Evolutionary conservation across 345 rosid species (phyloP).

Genomic region (Theobroma cacao): DNA sequence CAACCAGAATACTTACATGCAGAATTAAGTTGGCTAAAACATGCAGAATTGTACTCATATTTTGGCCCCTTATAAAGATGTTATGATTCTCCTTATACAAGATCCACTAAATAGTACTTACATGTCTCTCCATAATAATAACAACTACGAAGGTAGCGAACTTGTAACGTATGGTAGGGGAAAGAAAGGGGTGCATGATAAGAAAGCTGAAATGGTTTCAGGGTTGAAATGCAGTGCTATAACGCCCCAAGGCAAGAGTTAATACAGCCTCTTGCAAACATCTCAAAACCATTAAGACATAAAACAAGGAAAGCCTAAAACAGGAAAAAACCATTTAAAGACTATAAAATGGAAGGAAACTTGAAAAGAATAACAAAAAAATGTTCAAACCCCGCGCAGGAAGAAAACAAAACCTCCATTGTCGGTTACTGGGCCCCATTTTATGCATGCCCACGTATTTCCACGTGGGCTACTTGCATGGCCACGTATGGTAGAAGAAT

Average conservation of each 20-base stretch:
- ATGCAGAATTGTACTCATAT: neutral
- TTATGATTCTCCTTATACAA: neutral
- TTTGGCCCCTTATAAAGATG: too few species aligned
- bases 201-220: too few species aligned
- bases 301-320: neutral
- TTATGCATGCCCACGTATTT: constrained; percentile 4
- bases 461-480: constrained; percentile 20
- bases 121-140: too few species aligned
- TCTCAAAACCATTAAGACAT: neutral
- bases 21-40: neutral
- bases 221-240: too few species aligned
- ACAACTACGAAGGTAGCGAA: neutral
- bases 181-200: too few species aligned
- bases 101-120: too few species aligned
- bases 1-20: too few species aligned
- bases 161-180: neutral
- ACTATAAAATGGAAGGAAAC: neutral
- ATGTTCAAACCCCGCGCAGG: neutral
- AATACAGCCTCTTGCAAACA: too few species aligned
- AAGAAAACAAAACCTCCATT: neutral
- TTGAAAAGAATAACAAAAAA: neutral
- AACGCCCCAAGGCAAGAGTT: too few species aligned
- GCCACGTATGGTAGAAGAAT: constrained; percentile 11
- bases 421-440: constrained; percentile 16
- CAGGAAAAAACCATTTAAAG: neutral